Evolutionary conservation across 208 protist species (phyloP).

Genomic region (Spongospora subterranea): DNA sequence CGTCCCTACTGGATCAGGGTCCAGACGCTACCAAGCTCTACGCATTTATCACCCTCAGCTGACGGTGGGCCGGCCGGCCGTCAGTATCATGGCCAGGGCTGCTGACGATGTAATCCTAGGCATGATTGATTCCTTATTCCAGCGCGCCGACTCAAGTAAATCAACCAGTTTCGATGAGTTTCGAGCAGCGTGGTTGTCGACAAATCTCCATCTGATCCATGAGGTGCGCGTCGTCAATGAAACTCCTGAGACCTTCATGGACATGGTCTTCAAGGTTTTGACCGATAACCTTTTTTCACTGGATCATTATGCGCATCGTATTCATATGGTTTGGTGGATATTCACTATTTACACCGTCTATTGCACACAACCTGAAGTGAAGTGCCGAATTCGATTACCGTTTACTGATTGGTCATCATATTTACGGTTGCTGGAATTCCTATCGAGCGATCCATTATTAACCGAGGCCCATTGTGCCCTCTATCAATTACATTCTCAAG

Average conservation of each 20-base stretch:
- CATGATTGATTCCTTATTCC: neutral
- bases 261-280: neutral
- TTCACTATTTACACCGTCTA: neutral
- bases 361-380: neutral
- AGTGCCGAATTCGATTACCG: neutral
- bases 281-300: neutral
- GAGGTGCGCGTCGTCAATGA: neutral
- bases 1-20: no score
- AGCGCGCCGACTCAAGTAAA: neutral
- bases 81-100: no score
- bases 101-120: neutral
- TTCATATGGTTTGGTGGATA: neutral
- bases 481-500: neutral
- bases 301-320: neutral
- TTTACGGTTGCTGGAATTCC: neutral
- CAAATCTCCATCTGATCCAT: neutral
- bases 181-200: neutral
- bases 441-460: neutral
- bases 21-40: no score
- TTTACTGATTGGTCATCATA: neutral
- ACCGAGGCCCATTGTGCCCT: neutral
- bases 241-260: neutral
- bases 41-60: no score
- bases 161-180: neutral
- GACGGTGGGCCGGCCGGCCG: no score